phyloP scores from a whole-genome alignment of 1,284 basidiomycete species.

The Apiotrichum porosum region DNA sequence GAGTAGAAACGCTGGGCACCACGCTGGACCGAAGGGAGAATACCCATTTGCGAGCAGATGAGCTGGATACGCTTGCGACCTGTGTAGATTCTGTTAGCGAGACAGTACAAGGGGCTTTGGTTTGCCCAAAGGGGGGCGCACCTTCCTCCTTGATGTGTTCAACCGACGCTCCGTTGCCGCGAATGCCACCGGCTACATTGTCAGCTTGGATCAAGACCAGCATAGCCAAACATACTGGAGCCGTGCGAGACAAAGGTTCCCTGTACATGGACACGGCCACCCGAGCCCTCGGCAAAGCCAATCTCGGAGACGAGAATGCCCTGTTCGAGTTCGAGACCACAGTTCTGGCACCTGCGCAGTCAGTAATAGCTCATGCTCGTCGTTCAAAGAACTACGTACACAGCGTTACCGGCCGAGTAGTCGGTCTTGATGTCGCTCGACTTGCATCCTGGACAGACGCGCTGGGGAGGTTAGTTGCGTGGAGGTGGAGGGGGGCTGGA shows the following conservation, averaged over 20 bases:
- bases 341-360: conserved; percentile 60
- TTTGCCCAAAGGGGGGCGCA: no score
- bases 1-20: conserved; percentile 85
- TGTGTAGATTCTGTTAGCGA: conserved; percentile 37
- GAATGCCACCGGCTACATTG: conserved; percentile 30
- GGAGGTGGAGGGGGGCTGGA: no score
- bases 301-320: conserved; percentile 91
- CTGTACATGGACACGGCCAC: conserved; percentile 90
- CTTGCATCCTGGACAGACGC: conserved; percentile 31
- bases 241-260: conserved; percentile 91
- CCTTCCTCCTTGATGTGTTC: conserved; percentile 40
- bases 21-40: conserved; percentile 73
- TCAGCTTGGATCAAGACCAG: no score
- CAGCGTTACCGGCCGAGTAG: conserved; percentile 29
- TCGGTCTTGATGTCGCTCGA: conserved; percentile 27
- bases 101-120: no score
- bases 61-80: conserved; percentile 76
- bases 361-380: not conserved
- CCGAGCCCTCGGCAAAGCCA: conserved; percentile 86
- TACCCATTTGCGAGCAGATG: conserved; percentile 69
- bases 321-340: conserved; percentile 87
- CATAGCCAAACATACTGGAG: conserved; percentile 62
- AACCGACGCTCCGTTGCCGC: conserved; percentile 22
- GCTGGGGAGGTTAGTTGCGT: conserved; percentile 17
- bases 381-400: conserved; percentile 24